Evolutionary conservation across 495 filamentous ascomycete genomes (phyloP).

Genomic region (Margaritispora aquatica): DNA sequence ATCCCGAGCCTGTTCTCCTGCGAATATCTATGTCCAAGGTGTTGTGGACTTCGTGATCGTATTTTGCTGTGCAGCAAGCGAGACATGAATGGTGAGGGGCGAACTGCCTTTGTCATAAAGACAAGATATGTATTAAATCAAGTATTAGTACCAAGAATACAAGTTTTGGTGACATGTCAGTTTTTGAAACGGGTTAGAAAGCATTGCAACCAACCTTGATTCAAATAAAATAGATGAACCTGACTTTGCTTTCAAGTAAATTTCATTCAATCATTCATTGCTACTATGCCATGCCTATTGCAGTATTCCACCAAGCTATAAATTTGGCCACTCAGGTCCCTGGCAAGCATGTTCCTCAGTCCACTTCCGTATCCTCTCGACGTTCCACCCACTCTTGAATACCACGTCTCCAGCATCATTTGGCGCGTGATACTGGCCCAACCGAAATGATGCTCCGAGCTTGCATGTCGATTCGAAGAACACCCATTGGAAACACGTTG

Average conservation of each 20-base stretch:
- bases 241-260: no score
- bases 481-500: conserved; percentile 12
- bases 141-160: no score
- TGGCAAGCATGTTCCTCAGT: conserved; percentile 6
- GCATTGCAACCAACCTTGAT: no score
- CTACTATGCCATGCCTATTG: background rate
- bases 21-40: conserved; percentile 6
- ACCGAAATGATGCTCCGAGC: background rate
- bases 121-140: no score
- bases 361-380: conserved; percentile 9
- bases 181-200: no score
- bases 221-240: no score
- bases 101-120: no score
- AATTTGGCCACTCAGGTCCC: background rate
- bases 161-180: no score
- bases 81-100: no score
- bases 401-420: background rate
- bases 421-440: conserved; percentile 4
- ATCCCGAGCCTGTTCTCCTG: conserved; percentile 23
- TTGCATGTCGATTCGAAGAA: conserved; percentile 9
- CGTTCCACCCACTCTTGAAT: conserved; percentile 9
- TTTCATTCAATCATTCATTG: background rate
- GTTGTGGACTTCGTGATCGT: background rate
- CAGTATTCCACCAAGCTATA: background rate
- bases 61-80: no score